Evolutionary conservation across 805 yeast species (phyloP).

Genomic region (Zygoascus bituminiphila): DNA sequence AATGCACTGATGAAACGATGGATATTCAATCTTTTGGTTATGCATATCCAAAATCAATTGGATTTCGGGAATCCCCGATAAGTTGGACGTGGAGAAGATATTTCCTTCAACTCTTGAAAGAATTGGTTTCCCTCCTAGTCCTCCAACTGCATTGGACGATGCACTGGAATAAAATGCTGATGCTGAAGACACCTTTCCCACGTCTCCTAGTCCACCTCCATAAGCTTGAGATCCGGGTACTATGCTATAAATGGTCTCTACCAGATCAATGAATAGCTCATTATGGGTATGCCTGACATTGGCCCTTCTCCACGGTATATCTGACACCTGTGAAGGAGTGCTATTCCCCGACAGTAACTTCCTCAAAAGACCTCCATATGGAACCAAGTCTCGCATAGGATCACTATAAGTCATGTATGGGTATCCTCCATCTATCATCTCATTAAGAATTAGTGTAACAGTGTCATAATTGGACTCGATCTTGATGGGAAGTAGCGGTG

Average conservation of each 20-base stretch:
- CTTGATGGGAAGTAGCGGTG: slow-evolving; percentile 47
- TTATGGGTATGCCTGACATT: slow-evolving; percentile 67
- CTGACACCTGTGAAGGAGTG: slow-evolving; percentile 14
- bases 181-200: slow-evolving; percentile 10
- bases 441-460: slow-evolving; percentile 60
- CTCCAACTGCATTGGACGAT: slow-evolving; percentile 7
- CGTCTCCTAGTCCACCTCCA: background rate
- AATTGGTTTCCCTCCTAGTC: slow-evolving; percentile 18
- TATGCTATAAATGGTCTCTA: slow-evolving; percentile 55
- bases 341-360: slow-evolving; percentile 35
- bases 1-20: slow-evolving; percentile 67
- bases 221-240: slow-evolving; percentile 26
- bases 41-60: slow-evolving; percentile 41
- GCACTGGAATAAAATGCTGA: slow-evolving; percentile 25
- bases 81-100: slow-evolving; percentile 52
- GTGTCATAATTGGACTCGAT: slow-evolving; percentile 65
- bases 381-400: slow-evolving; percentile 59
- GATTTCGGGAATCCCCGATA: slow-evolving; percentile 74
- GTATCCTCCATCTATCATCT: slow-evolving; percentile 68
- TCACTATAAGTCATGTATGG: slow-evolving; percentile 70
- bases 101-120: slow-evolving; percentile 46
- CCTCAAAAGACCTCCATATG: slow-evolving; percentile 49
- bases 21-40: slow-evolving; percentile 41
- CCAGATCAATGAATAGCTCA: slow-evolving; percentile 78
- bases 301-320: slow-evolving; percentile 70